phyloP scores from a whole-genome alignment of 345 rosid genomes.

The Diplotaxis tenuifolia region DNA sequence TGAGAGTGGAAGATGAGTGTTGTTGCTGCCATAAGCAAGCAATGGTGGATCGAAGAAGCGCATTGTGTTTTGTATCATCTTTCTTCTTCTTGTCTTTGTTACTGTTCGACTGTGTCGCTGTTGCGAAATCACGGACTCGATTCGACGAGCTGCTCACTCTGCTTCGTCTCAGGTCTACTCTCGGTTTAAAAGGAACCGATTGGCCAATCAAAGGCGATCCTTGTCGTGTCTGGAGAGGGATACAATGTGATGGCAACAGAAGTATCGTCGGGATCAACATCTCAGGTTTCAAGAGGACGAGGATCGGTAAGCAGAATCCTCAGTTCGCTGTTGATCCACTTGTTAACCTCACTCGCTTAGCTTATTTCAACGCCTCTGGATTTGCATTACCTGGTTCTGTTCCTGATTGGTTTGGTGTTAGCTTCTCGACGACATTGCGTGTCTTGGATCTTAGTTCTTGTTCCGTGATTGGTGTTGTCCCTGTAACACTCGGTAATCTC shows the following conservation, averaged over 20 bases:
- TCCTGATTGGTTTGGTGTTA: slow-evolving; percentile 76
- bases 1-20: slow-evolving; percentile 33
- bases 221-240: slow-evolving; percentile 70
- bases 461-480: slow-evolving; percentile 57
- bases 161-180: slow-evolving; percentile 77
- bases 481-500: slow-evolving; percentile 65
- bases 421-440: slow-evolving; percentile 52
- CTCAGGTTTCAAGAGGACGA: slow-evolving; percentile 85
- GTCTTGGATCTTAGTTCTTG: slow-evolving; percentile 90
- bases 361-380: slow-evolving; percentile 73
- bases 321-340: slow-evolving; percentile 73
- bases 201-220: slow-evolving; percentile 94
- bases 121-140: slow-evolving; percentile 52
- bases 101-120: slow-evolving; percentile 43
- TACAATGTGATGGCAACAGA: slow-evolving; percentile 55
- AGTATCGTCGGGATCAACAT: slow-evolving; percentile 67
- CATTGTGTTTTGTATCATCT: slow-evolving; percentile 39
- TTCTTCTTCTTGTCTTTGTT: slow-evolving; percentile 36
- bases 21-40: slow-evolving; percentile 46
- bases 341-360: slow-evolving; percentile 57
- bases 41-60: slow-evolving; percentile 61
- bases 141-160: slow-evolving; percentile 53
- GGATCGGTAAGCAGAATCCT: slow-evolving; percentile 73
- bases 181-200: slow-evolving; percentile 79
- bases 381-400: slow-evolving; percentile 73